Conservation (phyloP, 306 rosid genomes). For the Morella rubra region DNA sequence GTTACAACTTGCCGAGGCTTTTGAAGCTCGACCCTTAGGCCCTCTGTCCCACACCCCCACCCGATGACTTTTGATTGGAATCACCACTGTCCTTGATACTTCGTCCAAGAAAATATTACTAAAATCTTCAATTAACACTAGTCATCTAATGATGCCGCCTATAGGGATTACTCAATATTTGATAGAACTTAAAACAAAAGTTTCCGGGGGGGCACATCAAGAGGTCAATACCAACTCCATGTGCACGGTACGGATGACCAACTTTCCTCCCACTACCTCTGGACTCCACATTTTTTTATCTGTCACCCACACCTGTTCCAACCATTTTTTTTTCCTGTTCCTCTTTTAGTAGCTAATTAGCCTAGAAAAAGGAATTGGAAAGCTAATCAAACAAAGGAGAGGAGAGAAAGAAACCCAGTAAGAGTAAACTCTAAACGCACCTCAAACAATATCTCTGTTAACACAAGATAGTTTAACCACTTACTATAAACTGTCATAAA, state of each 20-base stretch:
- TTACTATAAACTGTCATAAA: background rate
- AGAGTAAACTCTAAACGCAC: background rate
- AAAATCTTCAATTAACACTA: background rate
- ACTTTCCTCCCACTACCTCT: slow-evolving; percentile 19
- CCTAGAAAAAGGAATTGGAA: too few species aligned
- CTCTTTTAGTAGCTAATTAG: too few species aligned
- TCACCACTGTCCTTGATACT: background rate
- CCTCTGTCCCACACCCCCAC: slow-evolving; percentile 11
- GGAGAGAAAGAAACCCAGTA: background rate
- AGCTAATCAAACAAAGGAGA: too few species aligned
- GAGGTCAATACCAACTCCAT: slow-evolving; percentile 34
- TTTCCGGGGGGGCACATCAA: background rate
- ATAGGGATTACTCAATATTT: background rate
- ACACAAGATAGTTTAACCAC: background rate
- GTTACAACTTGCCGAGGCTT: slow-evolving; percentile 3
- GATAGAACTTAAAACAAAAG: slow-evolving; percentile 5
- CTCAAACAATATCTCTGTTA: too few species aligned
- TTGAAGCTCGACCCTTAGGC: slow-evolving; percentile 14
- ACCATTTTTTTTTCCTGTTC: slow-evolving; percentile 1
- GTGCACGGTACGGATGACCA: slow-evolving; percentile 44
- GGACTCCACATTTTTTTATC: slow-evolving; percentile 14
- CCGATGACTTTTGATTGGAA: slow-evolving; percentile 4
- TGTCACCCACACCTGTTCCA: slow-evolving; percentile 23
- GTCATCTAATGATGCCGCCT: slow-evolving; percentile 2
- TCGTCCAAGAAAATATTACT: slow-evolving; percentile 5